phyloP scores from a whole-genome alignment of 2,329 filamentous ascomycete species.

The Pseudogymnoascus sp. region DNA sequence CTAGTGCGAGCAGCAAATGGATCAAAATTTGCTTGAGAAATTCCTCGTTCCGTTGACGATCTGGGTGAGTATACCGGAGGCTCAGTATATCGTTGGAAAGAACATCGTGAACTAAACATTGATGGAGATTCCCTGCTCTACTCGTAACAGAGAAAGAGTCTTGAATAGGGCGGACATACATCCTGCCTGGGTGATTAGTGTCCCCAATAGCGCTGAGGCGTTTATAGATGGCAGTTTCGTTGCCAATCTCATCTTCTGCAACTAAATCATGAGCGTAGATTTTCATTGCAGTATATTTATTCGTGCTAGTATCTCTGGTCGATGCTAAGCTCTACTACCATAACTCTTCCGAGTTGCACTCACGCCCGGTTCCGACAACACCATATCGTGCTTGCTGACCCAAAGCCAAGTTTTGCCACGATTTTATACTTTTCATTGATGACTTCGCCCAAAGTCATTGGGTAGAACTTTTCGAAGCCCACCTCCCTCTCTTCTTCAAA shows the following conservation, averaged over 20 bases:
- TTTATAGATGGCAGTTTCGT: constrained; percentile 24
- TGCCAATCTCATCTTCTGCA: constrained; percentile 24
- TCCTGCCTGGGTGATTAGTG: constrained; percentile 21
- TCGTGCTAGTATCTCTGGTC: constrained; percentile 23
- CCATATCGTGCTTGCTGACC: constrained; percentile 40
- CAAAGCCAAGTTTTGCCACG: constrained; percentile 40
- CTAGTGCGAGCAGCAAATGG: constrained; percentile 11
- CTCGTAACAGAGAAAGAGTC: constrained; percentile 23
- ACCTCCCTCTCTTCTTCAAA: constrained; percentile 24
- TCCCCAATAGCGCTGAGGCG: constrained; percentile 21
- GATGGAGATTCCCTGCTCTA: constrained; percentile 21
- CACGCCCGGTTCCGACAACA: constrained; percentile 34
- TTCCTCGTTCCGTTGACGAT: constrained; percentile 13
- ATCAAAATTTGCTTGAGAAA: constrained; percentile 1
- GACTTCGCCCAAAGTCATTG: constrained; percentile 24
- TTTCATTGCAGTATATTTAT: constrained; percentile 24
- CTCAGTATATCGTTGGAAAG: constrained; percentile 22
- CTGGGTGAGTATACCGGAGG: constrained; percentile 18
- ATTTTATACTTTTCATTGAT: constrained; percentile 33
- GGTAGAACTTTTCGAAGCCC: constrained; percentile 24
- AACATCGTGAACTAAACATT: constrained; percentile 24
- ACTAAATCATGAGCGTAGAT: constrained; percentile 23
- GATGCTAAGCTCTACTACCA: constrained; percentile 17
- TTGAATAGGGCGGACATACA: constrained; percentile 17
- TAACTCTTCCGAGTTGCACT: constrained; percentile 17